These are phyloP conservation scores for Colletotrichum godetiae DNA, from an alignment of 2,329 filamentous ascomycete genomes.

Conservation along the genomic window DNA sequence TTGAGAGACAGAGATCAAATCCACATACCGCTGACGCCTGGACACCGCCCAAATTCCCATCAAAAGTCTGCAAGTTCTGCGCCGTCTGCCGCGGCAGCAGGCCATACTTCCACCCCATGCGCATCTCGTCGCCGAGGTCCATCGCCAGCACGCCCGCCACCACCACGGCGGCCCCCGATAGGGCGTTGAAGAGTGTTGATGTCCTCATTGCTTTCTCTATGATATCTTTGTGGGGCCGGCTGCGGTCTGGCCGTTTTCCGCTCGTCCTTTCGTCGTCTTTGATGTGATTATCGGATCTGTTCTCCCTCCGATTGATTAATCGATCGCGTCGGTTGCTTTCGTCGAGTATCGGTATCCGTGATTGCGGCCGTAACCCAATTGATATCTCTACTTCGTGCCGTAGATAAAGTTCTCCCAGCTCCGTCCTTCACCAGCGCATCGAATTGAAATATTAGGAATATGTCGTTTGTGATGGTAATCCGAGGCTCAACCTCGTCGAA, in stretches of 20 bases:
- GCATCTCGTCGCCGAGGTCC: conserved; percentile 45
- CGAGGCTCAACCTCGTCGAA: conserved; percentile 25
- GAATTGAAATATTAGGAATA: neutral
- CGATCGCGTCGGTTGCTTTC: neutral
- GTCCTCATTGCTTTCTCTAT: conserved; percentile 1
- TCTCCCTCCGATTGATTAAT: neutral
- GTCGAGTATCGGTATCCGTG: neutral
- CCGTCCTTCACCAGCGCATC: neutral
- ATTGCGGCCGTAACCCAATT: neutral
- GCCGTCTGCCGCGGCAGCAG: conserved; percentile 45
- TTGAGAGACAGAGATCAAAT: neutral
- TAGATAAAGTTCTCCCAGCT: neutral
- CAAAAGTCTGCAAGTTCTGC: conserved; percentile 55
- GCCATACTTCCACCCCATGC: conserved; percentile 50
- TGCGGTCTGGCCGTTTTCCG: neutral
- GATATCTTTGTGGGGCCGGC: too few relatives aligned
- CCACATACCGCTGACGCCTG: conserved; percentile 47
- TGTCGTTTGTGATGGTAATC: neutral
- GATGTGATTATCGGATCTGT: neutral
- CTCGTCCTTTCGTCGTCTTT: too few relatives aligned
- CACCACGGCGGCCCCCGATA: conserved; percentile 8
- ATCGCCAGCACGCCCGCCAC: conserved; percentile 32
- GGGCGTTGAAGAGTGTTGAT: neutral
- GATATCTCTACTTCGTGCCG: neutral
- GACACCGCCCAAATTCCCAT: conserved; percentile 51